Conservation (phyloP, 2,329 filamentous ascomycete genomes). For the Claviceps fusiformis region DNA sequence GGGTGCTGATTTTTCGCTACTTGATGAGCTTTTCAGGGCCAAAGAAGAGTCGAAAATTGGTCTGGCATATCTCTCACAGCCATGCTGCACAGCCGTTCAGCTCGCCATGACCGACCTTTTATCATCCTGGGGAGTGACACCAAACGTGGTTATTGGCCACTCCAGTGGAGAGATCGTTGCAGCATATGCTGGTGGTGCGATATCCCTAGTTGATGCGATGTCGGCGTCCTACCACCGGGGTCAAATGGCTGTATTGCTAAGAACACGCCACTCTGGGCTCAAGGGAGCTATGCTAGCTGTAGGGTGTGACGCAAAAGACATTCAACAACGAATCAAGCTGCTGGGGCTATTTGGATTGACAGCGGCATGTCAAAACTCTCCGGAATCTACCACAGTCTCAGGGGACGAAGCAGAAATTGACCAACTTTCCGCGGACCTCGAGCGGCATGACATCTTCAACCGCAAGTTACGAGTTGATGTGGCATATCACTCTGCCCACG, state of each 20-base stretch:
- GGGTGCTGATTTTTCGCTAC: slow-evolving; percentile 22
- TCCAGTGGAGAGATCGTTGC: slow-evolving; percentile 23
- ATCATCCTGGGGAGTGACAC: slow-evolving; percentile 17
- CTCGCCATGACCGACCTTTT: slow-evolving; percentile 32
- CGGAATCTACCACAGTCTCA: slow-evolving; percentile 35
- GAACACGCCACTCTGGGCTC: slow-evolving; percentile 8
- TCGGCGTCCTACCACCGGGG: slow-evolving; percentile 36
- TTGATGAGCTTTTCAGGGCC: slow-evolving; percentile 23
- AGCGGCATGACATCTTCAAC: slow-evolving; percentile 31
- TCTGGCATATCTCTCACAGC: slow-evolving; percentile 28
- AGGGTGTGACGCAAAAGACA: slow-evolving; percentile 29
- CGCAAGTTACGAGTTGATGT: slow-evolving; percentile 34
- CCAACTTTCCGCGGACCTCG: slow-evolving; percentile 22
- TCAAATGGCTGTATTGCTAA: slow-evolving; percentile 8
- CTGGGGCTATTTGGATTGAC: slow-evolving; percentile 12
- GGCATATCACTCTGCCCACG: slow-evolving; percentile 42
- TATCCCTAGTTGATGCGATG: slow-evolving; percentile 31
- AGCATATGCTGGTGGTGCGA: slow-evolving; percentile 17
- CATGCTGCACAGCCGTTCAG: slow-evolving; percentile 32
- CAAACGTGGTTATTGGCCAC: slow-evolving; percentile 16
- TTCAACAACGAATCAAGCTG: slow-evolving; percentile 23
- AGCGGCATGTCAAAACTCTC: slow-evolving; percentile 36
- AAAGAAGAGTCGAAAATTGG: slow-evolving; percentile 20
- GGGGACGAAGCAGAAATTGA: slow-evolving; percentile 32
- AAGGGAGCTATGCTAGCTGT: slow-evolving; percentile 43